These are phyloP conservation scores for Pichia scutulata DNA, from an alignment of 805 yeast genomes.

Conservation along the genomic window DNA sequence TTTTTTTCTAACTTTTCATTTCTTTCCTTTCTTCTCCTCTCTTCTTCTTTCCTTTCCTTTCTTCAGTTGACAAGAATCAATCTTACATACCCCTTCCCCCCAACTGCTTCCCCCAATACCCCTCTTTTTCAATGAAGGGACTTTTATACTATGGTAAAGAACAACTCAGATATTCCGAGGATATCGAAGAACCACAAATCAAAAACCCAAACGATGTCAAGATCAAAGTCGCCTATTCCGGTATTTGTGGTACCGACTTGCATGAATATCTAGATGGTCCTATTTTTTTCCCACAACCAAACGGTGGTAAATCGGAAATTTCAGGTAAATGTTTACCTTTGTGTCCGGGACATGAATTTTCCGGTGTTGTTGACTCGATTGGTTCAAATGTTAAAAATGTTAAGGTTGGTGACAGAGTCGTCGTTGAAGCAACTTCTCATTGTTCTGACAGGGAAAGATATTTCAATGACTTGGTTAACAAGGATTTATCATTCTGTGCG, in stretches of 20 bases:
- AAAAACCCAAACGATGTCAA: slow-evolving; percentile 24
- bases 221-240: slow-evolving; percentile 38
- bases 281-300: slow-evolving; percentile 38
- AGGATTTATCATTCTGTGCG: slow-evolving; percentile 31
- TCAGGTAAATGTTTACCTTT: slow-evolving; percentile 31
- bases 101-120: too few species aligned
- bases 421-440: slow-evolving; percentile 54
- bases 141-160: slow-evolving; percentile 39
- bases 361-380: slow-evolving; percentile 28
- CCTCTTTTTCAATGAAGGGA: slow-evolving; percentile 47
- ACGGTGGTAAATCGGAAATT: slow-evolving; percentile 26
- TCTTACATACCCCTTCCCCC: not conserved
- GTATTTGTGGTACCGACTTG: slow-evolving; percentile 58
- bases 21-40: not conserved
- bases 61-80: too few species aligned
- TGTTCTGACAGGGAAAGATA: slow-evolving; percentile 30
- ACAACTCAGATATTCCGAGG: slow-evolving; percentile 35
- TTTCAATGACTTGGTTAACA: slow-evolving; percentile 24
- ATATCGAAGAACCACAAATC: slow-evolving; percentile 21
- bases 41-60: not conserved
- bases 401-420: slow-evolving; percentile 50
- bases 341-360: slow-evolving; percentile 32
- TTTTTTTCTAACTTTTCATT: too few species aligned
- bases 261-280: slow-evolving; percentile 55
- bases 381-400: slow-evolving; percentile 40